Percentiles rank a stretch among this genome's conserved stretches.
Conservation (phyloP, 768 basidiomycete genomes). For the Termitomyces sp. region DNA sequence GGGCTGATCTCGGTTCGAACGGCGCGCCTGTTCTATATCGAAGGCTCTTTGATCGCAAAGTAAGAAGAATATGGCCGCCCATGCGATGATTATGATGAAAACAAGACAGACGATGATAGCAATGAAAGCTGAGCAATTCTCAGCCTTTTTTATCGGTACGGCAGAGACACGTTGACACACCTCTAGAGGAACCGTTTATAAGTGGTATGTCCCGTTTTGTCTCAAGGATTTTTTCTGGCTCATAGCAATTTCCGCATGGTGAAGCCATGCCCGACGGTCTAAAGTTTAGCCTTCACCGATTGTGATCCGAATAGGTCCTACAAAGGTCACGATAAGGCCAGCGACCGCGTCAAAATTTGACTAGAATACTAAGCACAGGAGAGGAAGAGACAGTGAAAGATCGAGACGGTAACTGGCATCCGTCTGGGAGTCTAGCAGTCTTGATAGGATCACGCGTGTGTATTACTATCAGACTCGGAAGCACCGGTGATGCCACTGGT, state of each 20-base stretch:
- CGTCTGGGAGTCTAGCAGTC: not conserved
- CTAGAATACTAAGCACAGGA: not conserved
- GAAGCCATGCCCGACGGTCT: not conserved
- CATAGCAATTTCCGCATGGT: not conserved
- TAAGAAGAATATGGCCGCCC: conserved; percentile 49
- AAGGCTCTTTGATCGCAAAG: conserved; percentile 43
- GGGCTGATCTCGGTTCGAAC: conserved; percentile 16
- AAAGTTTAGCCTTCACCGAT: not conserved
- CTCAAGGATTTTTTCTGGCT: not conserved
- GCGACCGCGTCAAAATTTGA: too few species aligned
- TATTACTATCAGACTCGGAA: not conserved
- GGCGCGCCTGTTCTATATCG: conserved; percentile 29
- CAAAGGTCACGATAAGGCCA: not conserved
- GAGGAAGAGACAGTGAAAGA: not conserved
- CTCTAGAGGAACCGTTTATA: not conserved
- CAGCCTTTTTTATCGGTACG: not conserved
- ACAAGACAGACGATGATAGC: conserved; percentile 50
- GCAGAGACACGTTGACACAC: not conserved
- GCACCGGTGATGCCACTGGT: not conserved
- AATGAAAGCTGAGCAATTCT: conserved; percentile 43
- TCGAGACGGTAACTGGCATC: not conserved
- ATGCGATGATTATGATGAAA: conserved; percentile 47
- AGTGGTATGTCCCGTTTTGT: not conserved
- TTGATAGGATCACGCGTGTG: not conserved
- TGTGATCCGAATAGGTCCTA: not conserved